Base-by-base conservation (phyloP, 169 alveolate genomes). In the Cyclospora cayetanensis region DNA sequence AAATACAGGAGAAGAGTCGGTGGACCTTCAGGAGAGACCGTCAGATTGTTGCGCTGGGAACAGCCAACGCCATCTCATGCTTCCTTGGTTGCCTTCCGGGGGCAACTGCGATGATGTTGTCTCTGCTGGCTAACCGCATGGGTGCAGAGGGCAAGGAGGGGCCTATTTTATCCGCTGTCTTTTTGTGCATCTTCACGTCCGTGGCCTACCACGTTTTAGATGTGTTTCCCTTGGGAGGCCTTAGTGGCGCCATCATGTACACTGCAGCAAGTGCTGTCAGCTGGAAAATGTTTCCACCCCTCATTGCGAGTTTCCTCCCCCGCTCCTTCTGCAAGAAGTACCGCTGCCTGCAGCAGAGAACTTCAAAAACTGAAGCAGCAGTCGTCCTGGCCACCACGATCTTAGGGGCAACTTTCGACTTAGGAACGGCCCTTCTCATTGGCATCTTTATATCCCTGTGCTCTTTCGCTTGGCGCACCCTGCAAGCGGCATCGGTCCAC, bases 31-130 rank as follows among this genome's bases (percentile, higher is more conserved):
- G 42, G 25, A 34, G 53, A 27, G 91, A 84, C 27, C 43, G 41
- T n/a, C 91, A 84, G 29, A 27, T 84, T 4, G 83, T 65, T 25
- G 72, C 82, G 15, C 63, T 84, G 9, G 91, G 91, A 1, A 43
- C 66, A 0, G 80, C 91, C 35, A 84, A 84, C 68, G 27, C 50
- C 4, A 68, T 84, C 82, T 72, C 91, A 12, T 84, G 70, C 50
- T 63, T 84, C 43, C 37, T 84, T 1, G 91, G 91, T 4, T 60
- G 82, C 15, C 50, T 84, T 5, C 91, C 91, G 34, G 91, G 91
- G 4, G 25, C 91, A 2, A 84, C 91, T 11, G 91, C 74, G 9
- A 43, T 72, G 31, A 55, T 60, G 80, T 37, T 68, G 4, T 84
- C 91, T 42, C 82, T 84, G 39, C 65, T 84, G 53, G 72, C 52